Evolutionary conservation across 139 green algal genomes (phyloP).

Genomic region (Raphidocelis subcapitata): DNA sequence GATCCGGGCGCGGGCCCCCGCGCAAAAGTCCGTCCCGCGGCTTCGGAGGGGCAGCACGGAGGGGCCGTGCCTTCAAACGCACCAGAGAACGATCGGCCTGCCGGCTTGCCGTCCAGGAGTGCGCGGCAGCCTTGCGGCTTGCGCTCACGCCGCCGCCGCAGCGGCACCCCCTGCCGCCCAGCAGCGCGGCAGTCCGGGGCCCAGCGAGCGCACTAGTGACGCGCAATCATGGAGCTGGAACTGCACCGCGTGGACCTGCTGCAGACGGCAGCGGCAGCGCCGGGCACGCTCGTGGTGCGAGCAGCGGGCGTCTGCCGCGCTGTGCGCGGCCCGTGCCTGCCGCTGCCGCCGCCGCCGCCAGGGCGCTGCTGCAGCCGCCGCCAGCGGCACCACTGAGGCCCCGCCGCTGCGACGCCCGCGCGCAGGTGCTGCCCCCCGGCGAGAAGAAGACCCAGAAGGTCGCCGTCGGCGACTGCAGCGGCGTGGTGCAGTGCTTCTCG

Average conservation of each 20-base stretch:
- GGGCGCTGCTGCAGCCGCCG: background rate
- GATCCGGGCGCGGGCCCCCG: no score
- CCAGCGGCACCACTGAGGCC: background rate
- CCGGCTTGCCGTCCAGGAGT: no score
- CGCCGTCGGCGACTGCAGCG: constrained; percentile 56
- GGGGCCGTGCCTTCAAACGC: no score
- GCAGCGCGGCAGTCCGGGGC: no score
- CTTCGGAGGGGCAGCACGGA: no score
- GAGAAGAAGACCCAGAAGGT: constrained; percentile 75
- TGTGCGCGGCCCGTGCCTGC: background rate
- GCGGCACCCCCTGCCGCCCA: no score
- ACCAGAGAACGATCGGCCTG: no score
- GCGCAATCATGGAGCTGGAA: constrained; percentile 66
- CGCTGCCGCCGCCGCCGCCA: background rate
- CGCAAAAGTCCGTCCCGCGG: no score
- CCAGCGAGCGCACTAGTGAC: no score
- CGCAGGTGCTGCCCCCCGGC: constrained; percentile 56
- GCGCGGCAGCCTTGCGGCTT: no score
- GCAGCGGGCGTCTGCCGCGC: background rate
- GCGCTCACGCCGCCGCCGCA: no score
- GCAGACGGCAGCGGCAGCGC: constrained; percentile 42
- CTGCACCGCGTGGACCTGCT: constrained; percentile 56
- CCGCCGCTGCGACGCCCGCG: background rate
- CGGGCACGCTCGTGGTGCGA: constrained; percentile 48
- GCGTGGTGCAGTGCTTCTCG: constrained; percentile 63